Conservation (phyloP, 176 grass and related monocot species). For the Melocanna baccifera region DNA sequence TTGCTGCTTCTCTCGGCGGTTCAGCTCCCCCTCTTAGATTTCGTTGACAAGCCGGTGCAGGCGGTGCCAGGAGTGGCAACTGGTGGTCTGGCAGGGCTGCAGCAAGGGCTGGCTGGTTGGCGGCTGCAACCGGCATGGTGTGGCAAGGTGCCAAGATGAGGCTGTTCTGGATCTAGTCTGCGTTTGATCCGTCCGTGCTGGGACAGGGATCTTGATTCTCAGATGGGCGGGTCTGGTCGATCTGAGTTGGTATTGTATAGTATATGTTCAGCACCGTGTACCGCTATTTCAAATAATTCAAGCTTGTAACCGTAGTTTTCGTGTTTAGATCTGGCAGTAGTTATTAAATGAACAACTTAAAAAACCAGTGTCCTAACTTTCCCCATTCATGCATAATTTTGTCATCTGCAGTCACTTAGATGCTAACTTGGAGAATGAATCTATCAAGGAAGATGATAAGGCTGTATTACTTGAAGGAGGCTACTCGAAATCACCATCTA, state of each 20-base stretch:
- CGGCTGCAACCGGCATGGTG: too few species aligned
- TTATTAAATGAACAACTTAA: background rate
- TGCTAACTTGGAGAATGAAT: conserved; percentile 46
- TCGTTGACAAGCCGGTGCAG: too few species aligned
- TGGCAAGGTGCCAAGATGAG: too few species aligned
- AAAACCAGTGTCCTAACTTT: background rate
- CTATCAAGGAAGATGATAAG: conserved; percentile 49
- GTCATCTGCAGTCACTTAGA: conserved; percentile 40
- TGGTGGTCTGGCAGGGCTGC: too few species aligned
- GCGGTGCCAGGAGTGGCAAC: too few species aligned
- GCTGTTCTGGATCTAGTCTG: conserved; percentile 9
- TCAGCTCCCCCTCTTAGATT: too few species aligned
- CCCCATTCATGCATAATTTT: conserved; percentile 7
- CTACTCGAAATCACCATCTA: conserved; percentile 40
- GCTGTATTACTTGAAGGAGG: conserved; percentile 59
- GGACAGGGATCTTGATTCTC: background rate
- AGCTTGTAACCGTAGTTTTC: background rate
- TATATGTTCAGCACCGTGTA: background rate
- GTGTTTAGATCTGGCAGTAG: background rate
- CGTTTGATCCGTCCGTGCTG: background rate
- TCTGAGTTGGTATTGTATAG: background rate
- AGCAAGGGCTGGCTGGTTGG: too few species aligned
- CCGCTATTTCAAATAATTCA: background rate
- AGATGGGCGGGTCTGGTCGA: conserved; percentile 31
- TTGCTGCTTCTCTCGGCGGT: too few species aligned